Evolutionary conservation across 2,329 filamentous ascomycete species (phyloP).

Genomic region (Endothia cerciana): DNA sequence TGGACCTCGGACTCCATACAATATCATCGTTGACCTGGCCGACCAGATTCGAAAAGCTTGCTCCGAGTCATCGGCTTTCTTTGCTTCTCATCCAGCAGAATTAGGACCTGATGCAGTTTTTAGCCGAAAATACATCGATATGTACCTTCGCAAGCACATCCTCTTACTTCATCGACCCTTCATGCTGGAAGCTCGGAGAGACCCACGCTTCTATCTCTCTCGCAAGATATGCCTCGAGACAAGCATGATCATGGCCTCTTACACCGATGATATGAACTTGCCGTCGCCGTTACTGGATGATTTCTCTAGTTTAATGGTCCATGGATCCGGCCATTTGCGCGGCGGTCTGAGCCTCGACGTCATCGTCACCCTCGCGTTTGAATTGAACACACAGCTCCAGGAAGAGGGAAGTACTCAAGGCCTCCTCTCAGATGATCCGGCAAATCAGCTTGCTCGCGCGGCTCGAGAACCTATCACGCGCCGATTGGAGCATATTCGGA

Average conservation of each 20-base stretch:
- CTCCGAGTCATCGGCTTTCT: constrained; percentile 31
- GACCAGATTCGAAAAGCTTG: constrained; percentile 31
- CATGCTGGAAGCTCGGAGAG: constrained; percentile 30
- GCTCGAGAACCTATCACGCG: constrained; percentile 15
- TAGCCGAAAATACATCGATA: constrained; percentile 35
- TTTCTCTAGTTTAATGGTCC: constrained; percentile 13
- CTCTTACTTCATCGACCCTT: constrained; percentile 35
- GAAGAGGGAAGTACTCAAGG: constrained; percentile 5
- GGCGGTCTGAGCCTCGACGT: constrained; percentile 20
- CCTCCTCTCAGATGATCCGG: constrained; percentile 7
- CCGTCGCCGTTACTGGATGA: background rate
- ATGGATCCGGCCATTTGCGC: constrained; percentile 15
- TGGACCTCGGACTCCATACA: constrained; percentile 25
- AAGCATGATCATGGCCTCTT: constrained; percentile 33
- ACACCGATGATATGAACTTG: constrained; percentile 29
- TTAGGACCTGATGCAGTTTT: constrained; percentile 25
- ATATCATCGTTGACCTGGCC: constrained; percentile 29
- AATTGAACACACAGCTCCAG: constrained; percentile 20
- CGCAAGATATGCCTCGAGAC: constrained; percentile 35
- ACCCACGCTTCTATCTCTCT: constrained; percentile 33
- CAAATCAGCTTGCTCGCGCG: constrained; percentile 8
- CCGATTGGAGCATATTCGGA: constrained; percentile 18
- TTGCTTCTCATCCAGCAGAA: constrained; percentile 17
- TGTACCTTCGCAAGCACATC: constrained; percentile 34
- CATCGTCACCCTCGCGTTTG: constrained; percentile 14